Conservation (phyloP, 1,139 yeast species). For the Candida dubliniensis region DNA sequence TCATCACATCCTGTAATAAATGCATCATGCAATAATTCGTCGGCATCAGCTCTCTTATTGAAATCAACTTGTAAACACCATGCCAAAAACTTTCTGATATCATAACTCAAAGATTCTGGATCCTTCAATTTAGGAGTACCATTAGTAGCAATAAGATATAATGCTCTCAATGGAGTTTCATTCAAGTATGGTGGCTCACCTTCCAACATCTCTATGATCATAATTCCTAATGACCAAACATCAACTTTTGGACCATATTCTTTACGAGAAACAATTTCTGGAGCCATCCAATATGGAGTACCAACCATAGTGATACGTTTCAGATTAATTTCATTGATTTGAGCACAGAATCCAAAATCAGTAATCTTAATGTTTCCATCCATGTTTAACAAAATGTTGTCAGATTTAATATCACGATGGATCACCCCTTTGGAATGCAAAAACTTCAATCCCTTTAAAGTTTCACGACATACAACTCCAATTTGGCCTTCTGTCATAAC, state of each 20-base stretch:
- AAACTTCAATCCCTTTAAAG: conserved; percentile 80
- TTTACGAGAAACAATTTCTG: conserved; percentile 91
- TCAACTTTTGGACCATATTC: conserved; percentile 98
- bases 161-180: conserved; percentile 90
- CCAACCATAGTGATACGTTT: conserved; percentile 98
- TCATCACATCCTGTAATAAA: conserved; percentile 76
- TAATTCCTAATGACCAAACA: conserved; percentile 95
- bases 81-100: conserved; percentile 66
- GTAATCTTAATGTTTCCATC: conserved; percentile 89
- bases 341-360: conserved; percentile 93
- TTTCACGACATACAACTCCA: conserved; percentile 93
- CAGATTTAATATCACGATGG: conserved; percentile 95
- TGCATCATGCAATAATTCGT: conserved; percentile 67
- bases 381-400: conserved; percentile 79
- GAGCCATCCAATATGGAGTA: conserved; percentile 99
- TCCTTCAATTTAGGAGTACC: conserved; percentile 94
- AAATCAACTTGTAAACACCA: conserved; percentile 85
- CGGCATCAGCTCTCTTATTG: conserved; percentile 80
- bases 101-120: conserved; percentile 73
- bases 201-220: conserved; percentile 98
- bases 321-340: conserved; percentile 78
- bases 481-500: conserved; percentile 98
- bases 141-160: conserved; percentile 89
- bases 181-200: conserved; percentile 98
- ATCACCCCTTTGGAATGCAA: conserved; percentile 92